Evolutionary conservation across 2,329 filamentous ascomycete species (phyloP), one percentile per base, ranked within the genome.

Genomic region (Colletotrichum orchidophilum): DNA sequence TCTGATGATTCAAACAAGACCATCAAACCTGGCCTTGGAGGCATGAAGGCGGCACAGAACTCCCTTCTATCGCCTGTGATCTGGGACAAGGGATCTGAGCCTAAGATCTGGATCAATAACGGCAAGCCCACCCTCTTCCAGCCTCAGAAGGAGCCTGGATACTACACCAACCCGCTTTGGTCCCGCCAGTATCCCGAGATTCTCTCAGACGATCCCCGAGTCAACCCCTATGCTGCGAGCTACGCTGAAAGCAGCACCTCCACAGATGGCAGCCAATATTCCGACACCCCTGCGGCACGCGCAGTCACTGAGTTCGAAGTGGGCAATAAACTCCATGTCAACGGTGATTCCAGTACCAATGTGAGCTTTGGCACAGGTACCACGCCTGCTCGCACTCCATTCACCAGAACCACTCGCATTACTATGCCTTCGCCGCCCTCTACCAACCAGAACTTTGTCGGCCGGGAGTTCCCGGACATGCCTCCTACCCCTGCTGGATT

Each of bases 141-240:
- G 27, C 69, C 69, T 5, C 42, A 53, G 18, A 58, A 54, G 3
- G 64, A 63, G 15, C 69, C 59, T 7, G 27, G 49, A 6, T 63
- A 71, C 33, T 69, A 63, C 52, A 71, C 65, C 27, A 49, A 54
- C 52, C 69, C 69, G 24, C 65, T 71, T 27, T 71, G 69, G 69
- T 71, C 64, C 26, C 69, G 64, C 12, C 69, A 71, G 27, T 71
- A 71, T 9, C 69, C 69, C 21, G 64, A 71, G 35, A 63, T 71
- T 7, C 59, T 71, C 33, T 71, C 69, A 12, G 15, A 69, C 33
- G 27, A 71, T 11, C 52, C 33, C 15, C 26, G 35, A n/a, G 26
- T 62, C 5, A 52, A 33, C 31, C 39, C 55, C 13, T 55, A 67
- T 9, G 26, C 27, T 13, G 9, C 33, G 18, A 27, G 27, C 12